Conservation (phyloP, 2,329 filamentous ascomycete genomes). For the Fonsecaea monophora region DNA sequence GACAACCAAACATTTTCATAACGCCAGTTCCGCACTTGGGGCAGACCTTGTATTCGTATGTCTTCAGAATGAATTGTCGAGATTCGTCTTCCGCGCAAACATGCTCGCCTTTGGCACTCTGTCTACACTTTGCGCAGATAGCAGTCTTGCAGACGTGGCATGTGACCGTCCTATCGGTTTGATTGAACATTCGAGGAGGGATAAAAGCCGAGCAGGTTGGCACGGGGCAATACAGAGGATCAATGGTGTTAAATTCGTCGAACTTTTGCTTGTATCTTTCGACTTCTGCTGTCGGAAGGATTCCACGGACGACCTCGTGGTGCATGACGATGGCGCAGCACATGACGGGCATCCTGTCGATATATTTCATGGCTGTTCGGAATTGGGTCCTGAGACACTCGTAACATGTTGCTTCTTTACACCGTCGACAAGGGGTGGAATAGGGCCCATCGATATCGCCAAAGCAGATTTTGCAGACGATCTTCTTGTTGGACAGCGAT, state of each 20-base stretch:
- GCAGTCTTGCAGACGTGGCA: slow-evolving; percentile 54
- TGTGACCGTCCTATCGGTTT: slow-evolving; percentile 40
- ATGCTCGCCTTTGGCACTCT: slow-evolving; percentile 47
- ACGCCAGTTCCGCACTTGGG: slow-evolving; percentile 58
- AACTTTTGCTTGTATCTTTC: slow-evolving; percentile 52
- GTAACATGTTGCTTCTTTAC: slow-evolving; percentile 28
- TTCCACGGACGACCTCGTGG: slow-evolving; percentile 48
- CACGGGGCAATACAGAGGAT: slow-evolving; percentile 58
- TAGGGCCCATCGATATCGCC: slow-evolving; percentile 20
- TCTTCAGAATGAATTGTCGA: slow-evolving; percentile 48
- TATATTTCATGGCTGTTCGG: slow-evolving; percentile 26
- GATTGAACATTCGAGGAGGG: slow-evolving; percentile 43
- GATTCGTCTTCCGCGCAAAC: slow-evolving; percentile 45
- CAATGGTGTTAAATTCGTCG: slow-evolving; percentile 52
- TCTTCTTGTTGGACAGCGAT: background rate
- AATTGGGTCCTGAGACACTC: slow-evolving; percentile 33
- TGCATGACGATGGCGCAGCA: slow-evolving; percentile 55
- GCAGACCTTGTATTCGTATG: slow-evolving; percentile 58
- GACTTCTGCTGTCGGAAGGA: slow-evolving; percentile 48
- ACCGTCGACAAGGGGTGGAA: slow-evolving; percentile 33
- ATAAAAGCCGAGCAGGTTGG: slow-evolving; percentile 59
- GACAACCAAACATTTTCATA: slow-evolving; percentile 57
- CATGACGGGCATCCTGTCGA: slow-evolving; percentile 30
- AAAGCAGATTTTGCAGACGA: slow-evolving; percentile 29
- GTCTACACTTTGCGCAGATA: slow-evolving; percentile 55